Conservation (phyloP, 371 early-diverging fungal genomes). For the Apophysomyces ossiformis region DNA sequence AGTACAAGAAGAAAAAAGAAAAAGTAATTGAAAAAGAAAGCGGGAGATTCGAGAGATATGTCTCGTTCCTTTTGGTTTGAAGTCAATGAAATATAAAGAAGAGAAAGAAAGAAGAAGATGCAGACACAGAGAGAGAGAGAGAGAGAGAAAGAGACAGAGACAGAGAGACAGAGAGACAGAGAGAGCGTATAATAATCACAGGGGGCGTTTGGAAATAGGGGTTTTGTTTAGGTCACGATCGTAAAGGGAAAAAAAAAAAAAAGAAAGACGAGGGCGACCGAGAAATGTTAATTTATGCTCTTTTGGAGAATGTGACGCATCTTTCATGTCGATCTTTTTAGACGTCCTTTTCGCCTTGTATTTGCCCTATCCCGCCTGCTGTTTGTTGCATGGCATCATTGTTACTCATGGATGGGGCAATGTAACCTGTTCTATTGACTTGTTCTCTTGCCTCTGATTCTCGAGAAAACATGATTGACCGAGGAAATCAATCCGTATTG, state of each 20-base stretch:
- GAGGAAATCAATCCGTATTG: too few relatives aligned
- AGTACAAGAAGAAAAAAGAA: too few relatives aligned
- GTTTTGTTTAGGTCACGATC: constrained; percentile 21
- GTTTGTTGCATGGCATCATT: constrained; percentile 6
- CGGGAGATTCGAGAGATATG: neutral
- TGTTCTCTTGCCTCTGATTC: neutral
- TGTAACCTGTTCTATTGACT: too few relatives aligned
- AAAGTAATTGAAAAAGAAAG: constrained; percentile 13
- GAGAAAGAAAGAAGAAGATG: neutral
- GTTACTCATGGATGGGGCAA: neutral
- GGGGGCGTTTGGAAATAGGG: constrained; percentile 4
- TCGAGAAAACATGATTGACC: neutral
- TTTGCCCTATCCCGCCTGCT: neutral
- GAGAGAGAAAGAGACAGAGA: constrained; percentile 17
- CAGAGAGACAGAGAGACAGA: constrained; percentile 12
- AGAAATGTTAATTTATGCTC: constrained; percentile 47
- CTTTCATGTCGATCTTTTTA: constrained; percentile 26
- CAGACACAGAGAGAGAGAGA: constrained; percentile 4
- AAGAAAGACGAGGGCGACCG: constrained; percentile 18
- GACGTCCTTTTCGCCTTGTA: neutral
- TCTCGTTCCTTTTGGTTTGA: too few relatives aligned
- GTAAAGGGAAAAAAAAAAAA: constrained; percentile 5
- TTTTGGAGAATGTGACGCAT: constrained; percentile 37
- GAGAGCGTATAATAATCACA: constrained; percentile 11
- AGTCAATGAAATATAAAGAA: neutral